Conservation (phyloP, 2,329 filamentous ascomycete genomes). For the Nemania bipapillata region DNA sequence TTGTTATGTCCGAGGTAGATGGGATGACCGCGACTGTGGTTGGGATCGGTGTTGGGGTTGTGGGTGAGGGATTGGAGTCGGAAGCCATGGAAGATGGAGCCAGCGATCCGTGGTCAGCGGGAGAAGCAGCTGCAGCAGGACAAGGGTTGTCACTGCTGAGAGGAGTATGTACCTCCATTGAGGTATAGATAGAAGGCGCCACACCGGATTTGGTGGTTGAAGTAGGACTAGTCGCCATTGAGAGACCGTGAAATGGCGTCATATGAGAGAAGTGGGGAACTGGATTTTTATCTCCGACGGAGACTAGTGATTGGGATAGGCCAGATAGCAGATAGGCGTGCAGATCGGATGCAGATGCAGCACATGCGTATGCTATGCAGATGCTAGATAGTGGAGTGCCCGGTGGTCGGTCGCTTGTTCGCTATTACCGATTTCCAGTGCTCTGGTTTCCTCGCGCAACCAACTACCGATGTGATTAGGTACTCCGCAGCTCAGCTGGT, state of each 20-base stretch:
- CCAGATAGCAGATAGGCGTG: background rate
- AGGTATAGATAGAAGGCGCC: conserved; percentile 36
- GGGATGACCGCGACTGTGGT: conserved; percentile 14
- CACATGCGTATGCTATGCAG: background rate
- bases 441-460: conserved; percentile 20
- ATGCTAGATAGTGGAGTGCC: conserved; percentile 4
- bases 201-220: conserved; percentile 43
- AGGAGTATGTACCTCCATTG: conserved; percentile 44
- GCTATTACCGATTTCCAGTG: conserved; percentile 22
- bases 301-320: conserved; percentile 7
- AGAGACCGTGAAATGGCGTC: conserved; percentile 9
- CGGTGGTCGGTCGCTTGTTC: background rate
- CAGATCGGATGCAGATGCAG: background rate
- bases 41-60: conserved; percentile 8
- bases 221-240: conserved; percentile 31
- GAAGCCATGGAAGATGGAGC: conserved; percentile 30
- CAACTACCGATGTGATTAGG: conserved; percentile 15
- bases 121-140: conserved; percentile 41
- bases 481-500: conserved; percentile 27
- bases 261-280: conserved; percentile 15
- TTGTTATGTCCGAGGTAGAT: conserved; percentile 36
- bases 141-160: conserved; percentile 41
- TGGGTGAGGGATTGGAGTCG: conserved; percentile 24
- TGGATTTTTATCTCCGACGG: conserved; percentile 6
- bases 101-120: conserved; percentile 31